Evolutionary conservation across 2,329 filamentous ascomycete species (phyloP).

Genomic region (Diplodia seriata): DNA sequence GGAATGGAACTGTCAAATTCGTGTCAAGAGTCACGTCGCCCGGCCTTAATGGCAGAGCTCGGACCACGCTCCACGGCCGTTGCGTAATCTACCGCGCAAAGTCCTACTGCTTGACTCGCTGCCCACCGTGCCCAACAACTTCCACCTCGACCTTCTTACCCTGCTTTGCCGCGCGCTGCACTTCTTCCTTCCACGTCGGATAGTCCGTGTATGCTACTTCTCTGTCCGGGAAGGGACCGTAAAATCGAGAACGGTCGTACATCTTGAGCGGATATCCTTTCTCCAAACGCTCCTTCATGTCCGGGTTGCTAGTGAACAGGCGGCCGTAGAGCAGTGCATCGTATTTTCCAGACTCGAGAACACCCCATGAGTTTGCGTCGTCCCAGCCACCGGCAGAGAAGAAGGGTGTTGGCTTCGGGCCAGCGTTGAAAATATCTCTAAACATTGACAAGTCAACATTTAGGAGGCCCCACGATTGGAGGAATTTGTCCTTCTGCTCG

Average conservation of each 20-base stretch:
- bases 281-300: conserved; percentile 52
- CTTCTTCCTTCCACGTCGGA: conserved; percentile 36
- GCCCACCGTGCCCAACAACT: neutral
- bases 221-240: conserved; percentile 38
- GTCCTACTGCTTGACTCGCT: conserved; percentile 14
- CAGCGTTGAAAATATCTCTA: conserved; percentile 57
- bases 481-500: conserved; percentile 58
- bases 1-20: neutral
- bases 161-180: conserved; percentile 10
- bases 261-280: conserved; percentile 49
- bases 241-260: conserved; percentile 52
- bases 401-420: conserved; percentile 54
- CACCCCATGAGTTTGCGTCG: conserved; percentile 58
- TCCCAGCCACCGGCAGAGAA: conserved; percentile 64
- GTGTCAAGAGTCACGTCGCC: conserved; percentile 9
- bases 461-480: conserved; percentile 56
- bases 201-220: conserved; percentile 49
- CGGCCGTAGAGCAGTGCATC: conserved; percentile 54
- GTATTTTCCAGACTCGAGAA: conserved; percentile 52
- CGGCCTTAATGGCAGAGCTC: neutral
- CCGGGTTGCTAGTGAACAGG: conserved; percentile 56
- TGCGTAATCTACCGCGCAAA: conserved; percentile 17
- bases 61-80: neutral
- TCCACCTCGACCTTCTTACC: conserved; percentile 23
- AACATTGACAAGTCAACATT: conserved; percentile 57